Evolutionary conservation across 805 yeast species (phyloP), one percentile per base, ranked within the genome.

Genomic region (Priceomyces medius): DNA sequence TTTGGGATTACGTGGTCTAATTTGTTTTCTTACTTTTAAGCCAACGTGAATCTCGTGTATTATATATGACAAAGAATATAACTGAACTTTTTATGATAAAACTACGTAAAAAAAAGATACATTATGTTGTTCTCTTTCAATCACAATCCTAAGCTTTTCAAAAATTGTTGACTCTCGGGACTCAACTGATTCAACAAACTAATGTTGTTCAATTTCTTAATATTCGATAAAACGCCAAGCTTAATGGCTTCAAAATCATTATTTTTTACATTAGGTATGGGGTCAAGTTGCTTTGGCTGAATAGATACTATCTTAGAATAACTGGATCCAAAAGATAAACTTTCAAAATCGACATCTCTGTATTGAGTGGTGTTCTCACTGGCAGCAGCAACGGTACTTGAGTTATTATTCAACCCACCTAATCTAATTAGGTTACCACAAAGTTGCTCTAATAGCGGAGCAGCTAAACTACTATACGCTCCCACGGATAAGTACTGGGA

Each of bases 321-420:
- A 39, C 83, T 80, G 0, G 97, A 83, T 2, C 98, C 98, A 63
- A 90, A 93, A 2, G 93, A 72, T 2, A 73, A 59, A 37, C 83
- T 75, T 46, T 89, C 96, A 19, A 75, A 55, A 49, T 83, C 84
- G 16, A 75, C 54, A 37, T 77, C 81, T 29, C 61, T 61, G 26
- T 69, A 63, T 20, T 69, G 72, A 31, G 66, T 61, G 3, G 61
- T 45, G 24, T 37, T 35, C 3, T 49, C 48, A 19, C 34, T 19
- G 3, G 48, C 54, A 1, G 51, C 45, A 3, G 32, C 24, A 19
- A 38, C 39, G 3, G 40, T 17, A 21, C 31, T 32, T 6, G 36
- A 20, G 12, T 49, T 38, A 21, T 52, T 51, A 7, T 47, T 47
- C n/a, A 68, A 49, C 3, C 68, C 64, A 28, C 54, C 57, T 38